Percentiles rank a stretch among this genome's conserved stretches.
phyloP scores from a whole-genome alignment of 1,284 basidiomycete species.

The Mycosarcoma mackinlayi region DNA sequence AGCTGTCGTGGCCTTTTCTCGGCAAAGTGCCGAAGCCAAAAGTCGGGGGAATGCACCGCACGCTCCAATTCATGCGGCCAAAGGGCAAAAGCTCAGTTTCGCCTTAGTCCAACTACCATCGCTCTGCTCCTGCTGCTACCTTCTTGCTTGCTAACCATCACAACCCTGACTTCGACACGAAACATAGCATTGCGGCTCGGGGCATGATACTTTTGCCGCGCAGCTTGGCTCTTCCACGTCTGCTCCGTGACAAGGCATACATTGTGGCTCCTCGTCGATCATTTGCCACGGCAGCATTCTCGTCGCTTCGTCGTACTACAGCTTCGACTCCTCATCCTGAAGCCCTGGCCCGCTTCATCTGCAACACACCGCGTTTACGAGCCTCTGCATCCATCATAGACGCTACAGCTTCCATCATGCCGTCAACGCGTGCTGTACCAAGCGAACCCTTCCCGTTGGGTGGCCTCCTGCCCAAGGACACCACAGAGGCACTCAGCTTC shows the following conservation, averaged over 20 bases:
- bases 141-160: conserved; percentile 1
- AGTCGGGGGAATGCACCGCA: too few species aligned
- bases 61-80: too few species aligned
- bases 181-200: conserved; percentile 20
- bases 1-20: conserved; percentile 28
- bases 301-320: neutral
- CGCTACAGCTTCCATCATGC: conserved; percentile 25
- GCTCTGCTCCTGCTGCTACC: neutral
- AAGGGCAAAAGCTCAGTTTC: too few species aligned
- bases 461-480: conserved; percentile 68
- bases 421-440: conserved; percentile 27
- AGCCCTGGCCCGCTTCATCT: conserved; percentile 4
- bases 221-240: conserved; percentile 38
- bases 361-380: conserved; percentile 1
- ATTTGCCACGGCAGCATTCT: conserved; percentile 1
- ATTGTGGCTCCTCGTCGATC: conserved; percentile 14
- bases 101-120: neutral
- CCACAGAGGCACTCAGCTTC: conserved; percentile 66
- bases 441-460: conserved; percentile 62
- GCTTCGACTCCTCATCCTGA: neutral
- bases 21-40: conserved; percentile 14
- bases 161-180: neutral
- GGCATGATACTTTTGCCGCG: conserved; percentile 43
- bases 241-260: conserved; percentile 39
- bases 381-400: conserved; percentile 16